Evolutionary conservation across 73 alveolate genomes (phyloP).

Genomic region (Uronychia binucleata): DNA sequence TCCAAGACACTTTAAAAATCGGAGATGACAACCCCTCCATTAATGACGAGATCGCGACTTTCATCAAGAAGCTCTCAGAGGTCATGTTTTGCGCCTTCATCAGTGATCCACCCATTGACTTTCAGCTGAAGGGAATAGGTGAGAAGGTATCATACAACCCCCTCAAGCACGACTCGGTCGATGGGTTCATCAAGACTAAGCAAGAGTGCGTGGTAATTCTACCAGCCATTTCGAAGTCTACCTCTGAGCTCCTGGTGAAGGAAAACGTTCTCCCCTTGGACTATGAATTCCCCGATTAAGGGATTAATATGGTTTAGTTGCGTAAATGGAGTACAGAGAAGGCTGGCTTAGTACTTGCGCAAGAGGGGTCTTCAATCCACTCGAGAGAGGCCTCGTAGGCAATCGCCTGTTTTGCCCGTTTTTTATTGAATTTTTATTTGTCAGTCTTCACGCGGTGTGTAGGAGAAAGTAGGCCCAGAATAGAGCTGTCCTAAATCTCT

Average conservation of each 20-base stretch:
- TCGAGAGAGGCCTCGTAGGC: too few relatives aligned
- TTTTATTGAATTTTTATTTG: too few relatives aligned
- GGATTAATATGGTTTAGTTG: neutral
- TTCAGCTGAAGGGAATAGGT: constrained; percentile 86
- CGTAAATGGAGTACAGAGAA: neutral
- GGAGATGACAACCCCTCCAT: constrained; percentile 73
- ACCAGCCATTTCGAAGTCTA: constrained; percentile 86
- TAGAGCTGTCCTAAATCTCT: neutral
- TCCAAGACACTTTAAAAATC: constrained; percentile 61
- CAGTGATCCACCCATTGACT: constrained; percentile 86
- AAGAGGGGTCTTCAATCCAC: too few relatives aligned
- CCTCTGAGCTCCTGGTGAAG: constrained; percentile 25
- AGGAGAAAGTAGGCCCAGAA: neutral
- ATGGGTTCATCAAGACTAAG: constrained; percentile 93
- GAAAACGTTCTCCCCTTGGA: neutral
- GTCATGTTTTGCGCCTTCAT: constrained; percentile 65
- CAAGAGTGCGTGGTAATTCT: constrained; percentile 88
- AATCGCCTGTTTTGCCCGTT: too few relatives aligned
- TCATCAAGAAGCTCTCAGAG: constrained; percentile 68
- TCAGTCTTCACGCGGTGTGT: too few relatives aligned
- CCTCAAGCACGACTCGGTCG: constrained; percentile 91
- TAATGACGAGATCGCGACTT: constrained; percentile 67
- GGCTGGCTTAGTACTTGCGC: too few relatives aligned
- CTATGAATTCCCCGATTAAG: neutral
- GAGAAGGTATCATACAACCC: constrained; percentile 87